Evolutionary conservation across 1,284 basidiomycete genomes (phyloP), one percentile per base, ranked within the genome.

Genomic region (Sutorius eximius): DNA sequence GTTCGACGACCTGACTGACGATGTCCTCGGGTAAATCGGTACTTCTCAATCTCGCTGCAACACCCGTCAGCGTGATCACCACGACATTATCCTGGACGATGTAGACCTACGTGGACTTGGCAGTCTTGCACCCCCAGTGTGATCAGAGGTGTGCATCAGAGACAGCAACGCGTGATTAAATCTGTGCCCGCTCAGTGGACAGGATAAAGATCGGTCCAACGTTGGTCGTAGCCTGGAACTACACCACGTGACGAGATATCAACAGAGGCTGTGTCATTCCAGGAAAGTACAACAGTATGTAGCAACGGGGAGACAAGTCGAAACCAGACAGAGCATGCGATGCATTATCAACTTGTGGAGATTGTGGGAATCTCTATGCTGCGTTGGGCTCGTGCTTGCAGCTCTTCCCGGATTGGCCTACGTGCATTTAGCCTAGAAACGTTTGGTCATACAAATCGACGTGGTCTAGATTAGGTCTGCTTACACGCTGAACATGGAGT

Each of bases 91-190:
- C 7, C 16, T 24, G n/a, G 3, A 49, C 3, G 38, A 5, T 30
- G 40, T 41, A 5, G 7, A 58, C 68, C 59, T 45, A 67, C 68
- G 66, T 49, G 68, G 61, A 45, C 66, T 66, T 0, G 68, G 68
- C 10, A 55, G 65, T 32, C 43, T 62, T 29, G 53, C 43, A n/a
- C 29, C 29, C 29, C 29, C 16, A 2, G n/a, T 13, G 18, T 15
- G 32, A 46, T 57, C 45, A 33, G 49, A 53, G 2, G 30, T n/a
- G 29, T 47, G 45, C 68, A 70, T 70, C 36, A 29, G n/a, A 41
- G 47, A 52, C 37, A 41, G n/a, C 18, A 12, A 40, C 20, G 32
- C 24, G 47, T 44, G 22, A 33, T 18, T 15, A 24, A 24, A 42
- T 36, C 36, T 43, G 45, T 24, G 30, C 9, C 22, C 36, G 33